These are phyloP conservation scores for Psilocybe cyanescens DNA, from an alignment of 768 basidiomycete genomes.

Conservation along the genomic window DNA sequence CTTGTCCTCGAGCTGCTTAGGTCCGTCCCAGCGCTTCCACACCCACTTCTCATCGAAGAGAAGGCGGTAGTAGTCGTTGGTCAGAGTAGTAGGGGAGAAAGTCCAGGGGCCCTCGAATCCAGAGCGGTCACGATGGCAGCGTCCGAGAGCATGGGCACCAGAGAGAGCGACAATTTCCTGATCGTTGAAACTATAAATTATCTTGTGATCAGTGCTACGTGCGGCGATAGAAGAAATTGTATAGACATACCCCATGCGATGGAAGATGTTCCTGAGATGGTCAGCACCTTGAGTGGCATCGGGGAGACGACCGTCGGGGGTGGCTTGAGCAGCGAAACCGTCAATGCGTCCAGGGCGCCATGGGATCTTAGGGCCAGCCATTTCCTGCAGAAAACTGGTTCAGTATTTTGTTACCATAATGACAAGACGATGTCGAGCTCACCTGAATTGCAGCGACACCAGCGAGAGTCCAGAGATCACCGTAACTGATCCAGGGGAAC, in stretches of 20 bases:
- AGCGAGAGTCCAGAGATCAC: slow-evolving; percentile 95
- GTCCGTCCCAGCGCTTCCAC: slow-evolving; percentile 96
- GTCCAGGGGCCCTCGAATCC: slow-evolving; percentile 91
- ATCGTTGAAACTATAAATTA: slow-evolving; percentile 76
- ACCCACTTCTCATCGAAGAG: slow-evolving; percentile 90
- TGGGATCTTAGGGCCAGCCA: slow-evolving; percentile 89
- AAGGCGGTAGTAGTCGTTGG: slow-evolving; percentile 87
- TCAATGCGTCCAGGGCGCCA: slow-evolving; percentile 96
- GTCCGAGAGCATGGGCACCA: slow-evolving; percentile 94
- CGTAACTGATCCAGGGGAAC: slow-evolving; percentile 94
- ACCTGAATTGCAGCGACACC: slow-evolving; percentile 89
- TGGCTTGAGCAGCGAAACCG: slow-evolving; percentile 72
- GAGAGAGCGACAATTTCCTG: slow-evolving; percentile 96
- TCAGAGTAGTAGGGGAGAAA: slow-evolving; percentile 87
- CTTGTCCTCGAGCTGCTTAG: slow-evolving; percentile 95
- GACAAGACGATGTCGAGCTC: slow-evolving; percentile 1
- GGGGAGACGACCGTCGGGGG: slow-evolving; percentile 89
- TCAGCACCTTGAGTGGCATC: slow-evolving; percentile 84
- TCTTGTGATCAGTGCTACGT: slow-evolving; percentile 4
- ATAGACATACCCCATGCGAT: slow-evolving; percentile 75
- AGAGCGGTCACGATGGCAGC: slow-evolving; percentile 85
- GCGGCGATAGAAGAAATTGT: not conserved
- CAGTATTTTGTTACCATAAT: not conserved
- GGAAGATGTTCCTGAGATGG: slow-evolving; percentile 88
- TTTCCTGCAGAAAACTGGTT: slow-evolving; percentile 54